Evolutionary conservation across 1,284 basidiomycete species (phyloP), one percentile per base, ranked within the genome.

Genomic region (Leccinum idahoense): DNA sequence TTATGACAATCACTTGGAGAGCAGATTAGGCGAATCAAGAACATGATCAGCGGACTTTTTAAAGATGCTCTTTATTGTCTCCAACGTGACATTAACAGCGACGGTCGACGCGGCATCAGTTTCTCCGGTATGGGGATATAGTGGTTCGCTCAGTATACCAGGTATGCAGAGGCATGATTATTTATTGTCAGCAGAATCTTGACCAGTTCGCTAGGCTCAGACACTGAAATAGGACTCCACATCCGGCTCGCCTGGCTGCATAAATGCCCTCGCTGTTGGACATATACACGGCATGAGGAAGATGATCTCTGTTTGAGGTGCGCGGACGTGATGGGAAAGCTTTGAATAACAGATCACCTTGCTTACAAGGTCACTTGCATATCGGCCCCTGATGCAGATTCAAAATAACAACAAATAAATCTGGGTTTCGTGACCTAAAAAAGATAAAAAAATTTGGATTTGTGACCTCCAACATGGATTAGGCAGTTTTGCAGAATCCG

Each of bases 1-100:
- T 59, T 23, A 61, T 59, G 49, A 46, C 8, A 23, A 4, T 41
- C 29, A n/a, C 44, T 7, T 15, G 41, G n/a, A 14, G 15, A 44
- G 39, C 15, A 6, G 29, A 7, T 41, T 15, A 57, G 10, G 54
- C 68, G 39, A 69, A 57, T 41, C 26, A 15, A 55, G 51, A 39
- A 29, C 60, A 5, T 35, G 7, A 60, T 35, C 62, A 93, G 91
- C 82, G 67, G 69, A 75, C 10, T 81, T 86, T 63, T 77, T 94
- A 35, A 86, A 87, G 68, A 87, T 85, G 0, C 77, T 94, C 3
- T 91, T 93, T 73, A 90, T 93, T 62, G 88, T 92, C 3, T 94
- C 93, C 1, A 80, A 88, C 58, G 89, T 84, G 15, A 75, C 72
- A 12, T 65, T 90, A 14, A 73, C 73, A 1, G 77, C 83, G 63